These are phyloP conservation scores for Colletotrichum noveboracense DNA, from an alignment of 2,329 filamentous ascomycete species.

Conservation along the genomic window DNA sequence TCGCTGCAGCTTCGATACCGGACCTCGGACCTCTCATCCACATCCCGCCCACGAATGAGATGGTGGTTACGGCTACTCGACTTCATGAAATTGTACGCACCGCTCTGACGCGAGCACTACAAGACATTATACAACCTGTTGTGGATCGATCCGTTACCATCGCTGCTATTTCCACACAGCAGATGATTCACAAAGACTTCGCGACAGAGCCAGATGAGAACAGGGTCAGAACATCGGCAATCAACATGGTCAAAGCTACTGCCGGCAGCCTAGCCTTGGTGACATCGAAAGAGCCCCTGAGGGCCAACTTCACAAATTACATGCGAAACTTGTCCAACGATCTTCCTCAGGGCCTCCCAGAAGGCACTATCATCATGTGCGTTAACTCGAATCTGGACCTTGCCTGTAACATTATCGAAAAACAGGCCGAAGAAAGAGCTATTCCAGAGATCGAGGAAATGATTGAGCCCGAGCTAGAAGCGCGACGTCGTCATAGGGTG, in stretches of 20 bases:
- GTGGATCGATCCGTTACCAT: slow-evolving; percentile 98
- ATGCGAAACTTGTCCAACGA: slow-evolving; percentile 75
- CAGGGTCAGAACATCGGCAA: slow-evolving; percentile 82
- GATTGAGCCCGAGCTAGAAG: slow-evolving; percentile 80
- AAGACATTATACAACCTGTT: slow-evolving; percentile 96
- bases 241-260: slow-evolving; percentile 93
- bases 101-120: slow-evolving; percentile 87
- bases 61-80: slow-evolving; percentile 74
- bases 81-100: slow-evolving; percentile 80
- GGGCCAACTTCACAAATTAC: slow-evolving; percentile 97
- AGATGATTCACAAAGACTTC: slow-evolving; percentile 96
- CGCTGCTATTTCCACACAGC: slow-evolving; percentile 92
- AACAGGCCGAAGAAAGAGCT: slow-evolving; percentile 92
- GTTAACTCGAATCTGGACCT: slow-evolving; percentile 97
- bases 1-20: slow-evolving; percentile 80
- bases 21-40: slow-evolving; percentile 81
- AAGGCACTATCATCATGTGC: slow-evolving; percentile 97
- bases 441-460: slow-evolving; percentile 94
- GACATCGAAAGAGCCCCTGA: slow-evolving; percentile 96
- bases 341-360: slow-evolving; percentile 82
- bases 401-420: slow-evolving; percentile 92
- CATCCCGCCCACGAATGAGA: slow-evolving; percentile 81
- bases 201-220: slow-evolving; percentile 91
- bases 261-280: slow-evolving; percentile 93
- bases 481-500: slow-evolving; percentile 76